phyloP scores from a whole-genome alignment of 2,329 filamentous ascomycete species.

The Venturia asperata region DNA sequence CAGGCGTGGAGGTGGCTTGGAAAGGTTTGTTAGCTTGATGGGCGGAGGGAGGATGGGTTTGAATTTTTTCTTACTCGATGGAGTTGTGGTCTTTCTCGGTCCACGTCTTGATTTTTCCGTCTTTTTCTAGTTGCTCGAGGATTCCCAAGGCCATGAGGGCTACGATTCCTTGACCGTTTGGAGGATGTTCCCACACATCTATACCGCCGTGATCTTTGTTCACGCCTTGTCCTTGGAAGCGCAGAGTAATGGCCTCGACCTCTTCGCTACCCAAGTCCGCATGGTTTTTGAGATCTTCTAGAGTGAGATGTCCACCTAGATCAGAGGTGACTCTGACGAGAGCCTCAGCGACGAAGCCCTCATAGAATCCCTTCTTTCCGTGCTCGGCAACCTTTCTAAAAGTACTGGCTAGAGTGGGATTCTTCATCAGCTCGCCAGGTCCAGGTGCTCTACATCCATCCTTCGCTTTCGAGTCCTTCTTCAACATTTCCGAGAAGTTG shows the following conservation, averaged over 20 bases:
- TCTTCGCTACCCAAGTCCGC: constrained; percentile 65
- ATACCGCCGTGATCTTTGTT: constrained; percentile 50
- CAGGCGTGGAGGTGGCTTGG: constrained; percentile 62
- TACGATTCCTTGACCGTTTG: constrained; percentile 92
- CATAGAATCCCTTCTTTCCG: constrained; percentile 88
- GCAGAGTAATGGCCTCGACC: constrained; percentile 77
- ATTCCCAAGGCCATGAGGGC: constrained; percentile 92
- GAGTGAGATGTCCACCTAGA: constrained; percentile 67
- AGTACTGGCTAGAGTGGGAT: constrained; percentile 71
- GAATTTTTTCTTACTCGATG: constrained; percentile 48
- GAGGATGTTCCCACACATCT: constrained; percentile 92
- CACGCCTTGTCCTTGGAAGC: constrained; percentile 62
- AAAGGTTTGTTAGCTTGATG: constrained; percentile 13
- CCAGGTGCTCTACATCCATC: constrained; percentile 67
- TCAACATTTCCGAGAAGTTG: constrained; percentile 82
- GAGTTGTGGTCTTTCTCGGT: constrained; percentile 69
- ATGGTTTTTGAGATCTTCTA: constrained; percentile 76
- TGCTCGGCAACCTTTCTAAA: constrained; percentile 71
- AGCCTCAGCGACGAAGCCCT: constrained; percentile 72
- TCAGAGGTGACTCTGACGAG: constrained; percentile 70
- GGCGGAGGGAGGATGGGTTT: neutral
- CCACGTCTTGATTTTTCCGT: constrained; percentile 68
- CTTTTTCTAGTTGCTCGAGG: constrained; percentile 73
- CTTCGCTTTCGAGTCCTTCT: constrained; percentile 59
- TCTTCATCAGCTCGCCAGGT: constrained; percentile 83